Evolutionary conservation across 2,329 filamentous ascomycete species (phyloP).

Genomic region (Nakataea oryzae): DNA sequence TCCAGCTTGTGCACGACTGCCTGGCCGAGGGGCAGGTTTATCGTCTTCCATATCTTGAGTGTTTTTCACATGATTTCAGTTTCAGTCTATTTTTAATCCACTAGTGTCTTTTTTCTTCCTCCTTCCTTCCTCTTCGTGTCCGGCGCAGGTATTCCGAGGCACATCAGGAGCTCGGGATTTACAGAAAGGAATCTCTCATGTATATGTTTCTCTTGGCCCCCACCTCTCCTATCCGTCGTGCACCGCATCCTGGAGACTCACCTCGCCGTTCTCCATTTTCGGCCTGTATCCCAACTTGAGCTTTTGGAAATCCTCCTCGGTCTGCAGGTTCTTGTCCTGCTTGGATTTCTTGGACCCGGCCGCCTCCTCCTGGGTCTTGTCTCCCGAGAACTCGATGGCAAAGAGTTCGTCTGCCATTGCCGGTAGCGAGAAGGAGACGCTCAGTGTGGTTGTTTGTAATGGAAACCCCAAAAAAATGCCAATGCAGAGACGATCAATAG

Average conservation of each 20-base stretch:
- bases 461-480: not conserved
- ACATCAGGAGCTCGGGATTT: too few species aligned
- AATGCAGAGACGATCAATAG: not conserved
- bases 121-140: too few species aligned
- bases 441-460: not conserved
- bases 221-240: not conserved
- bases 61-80: not conserved
- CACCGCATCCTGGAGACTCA: conserved; percentile 16
- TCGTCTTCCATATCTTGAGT: conserved; percentile 30
- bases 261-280: conserved; percentile 45
- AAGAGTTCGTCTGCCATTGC: conserved; percentile 3
- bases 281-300: conserved; percentile 32
- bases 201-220: not conserved
- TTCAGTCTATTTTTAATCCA: not conserved
- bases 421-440: not conserved
- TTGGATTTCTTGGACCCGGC: not conserved
- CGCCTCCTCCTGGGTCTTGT: not conserved
- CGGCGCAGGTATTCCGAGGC: too few species aligned
- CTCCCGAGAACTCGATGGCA: not conserved
- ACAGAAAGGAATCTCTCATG: not conserved
- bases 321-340: conserved; percentile 24
- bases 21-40: conserved; percentile 27
- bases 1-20: conserved; percentile 29
- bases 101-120: too few species aligned
- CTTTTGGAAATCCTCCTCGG: conserved; percentile 37